Evolutionary conservation across 768 basidiomycete genomes (phyloP).

Genomic region (Symmetrospora coprosmae): DNA sequence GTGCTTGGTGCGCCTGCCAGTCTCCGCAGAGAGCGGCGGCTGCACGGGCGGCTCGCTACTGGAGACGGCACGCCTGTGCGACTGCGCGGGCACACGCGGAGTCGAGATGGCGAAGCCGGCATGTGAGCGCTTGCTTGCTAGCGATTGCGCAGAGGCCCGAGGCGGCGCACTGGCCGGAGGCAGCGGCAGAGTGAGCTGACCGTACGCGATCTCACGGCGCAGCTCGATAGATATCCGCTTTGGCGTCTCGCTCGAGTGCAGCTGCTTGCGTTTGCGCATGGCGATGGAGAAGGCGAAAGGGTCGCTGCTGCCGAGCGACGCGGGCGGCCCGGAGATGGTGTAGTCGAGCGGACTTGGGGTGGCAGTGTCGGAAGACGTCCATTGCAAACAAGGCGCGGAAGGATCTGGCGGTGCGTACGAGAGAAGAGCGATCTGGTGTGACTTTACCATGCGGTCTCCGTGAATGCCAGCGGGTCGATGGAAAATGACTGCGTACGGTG

Average conservation of each 20-base stretch:
- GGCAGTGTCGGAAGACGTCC: neutral
- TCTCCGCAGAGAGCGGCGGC: too few relatives aligned
- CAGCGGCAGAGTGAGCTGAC: constrained; percentile 7
- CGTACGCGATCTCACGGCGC: constrained; percentile 30
- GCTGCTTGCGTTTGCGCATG: neutral
- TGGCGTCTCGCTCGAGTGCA: constrained; percentile 30
- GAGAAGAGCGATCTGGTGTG: constrained; percentile 57
- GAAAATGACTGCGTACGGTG: constrained; percentile 47
- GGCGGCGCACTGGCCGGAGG: constrained; percentile 12
- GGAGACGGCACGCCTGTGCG: neutral
- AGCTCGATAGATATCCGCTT: constrained; percentile 28
- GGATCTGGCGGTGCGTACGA: constrained; percentile 52
- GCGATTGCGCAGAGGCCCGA: constrained; percentile 31
- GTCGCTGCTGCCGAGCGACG: constrained; percentile 14
- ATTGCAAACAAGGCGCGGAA: constrained; percentile 26
- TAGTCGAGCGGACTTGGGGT: neutral
- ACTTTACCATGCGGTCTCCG: constrained; percentile 54
- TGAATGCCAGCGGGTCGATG: constrained; percentile 54
- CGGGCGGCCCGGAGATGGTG: constrained; percentile 6
- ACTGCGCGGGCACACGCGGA: neutral
- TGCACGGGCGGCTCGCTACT: too few relatives aligned
- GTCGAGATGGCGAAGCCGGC: constrained; percentile 16
- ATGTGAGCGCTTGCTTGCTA: too few relatives aligned
- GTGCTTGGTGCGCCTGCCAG: too few relatives aligned
- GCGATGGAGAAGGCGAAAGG: constrained; percentile 28